A percentile compares a stretch with the other conserved stretches of the same genome.
Conservation (phyloP, 176 grass and related monocot species). For the Elymus sibiricus region DNA sequence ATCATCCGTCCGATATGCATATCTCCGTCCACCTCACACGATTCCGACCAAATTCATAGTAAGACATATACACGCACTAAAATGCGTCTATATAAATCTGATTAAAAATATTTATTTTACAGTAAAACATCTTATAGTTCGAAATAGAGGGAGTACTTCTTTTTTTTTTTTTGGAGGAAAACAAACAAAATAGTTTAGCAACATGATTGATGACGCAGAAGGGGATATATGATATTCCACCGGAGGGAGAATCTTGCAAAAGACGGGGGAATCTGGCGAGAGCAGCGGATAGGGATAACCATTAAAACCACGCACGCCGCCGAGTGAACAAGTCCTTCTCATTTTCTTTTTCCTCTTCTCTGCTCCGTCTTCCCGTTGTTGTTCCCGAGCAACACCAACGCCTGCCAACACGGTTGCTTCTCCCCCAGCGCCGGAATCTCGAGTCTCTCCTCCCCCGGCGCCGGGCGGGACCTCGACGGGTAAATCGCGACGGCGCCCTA, state of each 20-base stretch:
- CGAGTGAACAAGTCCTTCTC: conserved; percentile 12
- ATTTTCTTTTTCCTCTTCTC: neutral
- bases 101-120: too few species aligned
- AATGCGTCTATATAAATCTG: neutral
- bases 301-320: conserved; percentile 9
- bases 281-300: conserved; percentile 40
- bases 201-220: neutral
- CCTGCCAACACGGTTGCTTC: conserved; percentile 54
- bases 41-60: neutral
- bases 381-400: conserved; percentile 10
- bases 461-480: neutral
- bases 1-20: neutral
- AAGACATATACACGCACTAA: too few species aligned
- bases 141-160: too few species aligned
- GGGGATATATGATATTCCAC: conserved; percentile 19
- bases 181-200: neutral
- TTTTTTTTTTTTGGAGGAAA: too few species aligned
- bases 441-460: neutral
- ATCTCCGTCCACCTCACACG: neutral
- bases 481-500: conserved; percentile 2
- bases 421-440: conserved; percentile 28
- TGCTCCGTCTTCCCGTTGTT: conserved; percentile 18
- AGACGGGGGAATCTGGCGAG: conserved; percentile 45
- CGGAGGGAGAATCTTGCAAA: conserved; percentile 31
- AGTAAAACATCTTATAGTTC: too few species aligned